Evolutionary conservation across 2,329 filamentous ascomycete genomes (phyloP), one percentile per base, ranked within the genome.

Genomic region (Colletotrichum spinosum): DNA sequence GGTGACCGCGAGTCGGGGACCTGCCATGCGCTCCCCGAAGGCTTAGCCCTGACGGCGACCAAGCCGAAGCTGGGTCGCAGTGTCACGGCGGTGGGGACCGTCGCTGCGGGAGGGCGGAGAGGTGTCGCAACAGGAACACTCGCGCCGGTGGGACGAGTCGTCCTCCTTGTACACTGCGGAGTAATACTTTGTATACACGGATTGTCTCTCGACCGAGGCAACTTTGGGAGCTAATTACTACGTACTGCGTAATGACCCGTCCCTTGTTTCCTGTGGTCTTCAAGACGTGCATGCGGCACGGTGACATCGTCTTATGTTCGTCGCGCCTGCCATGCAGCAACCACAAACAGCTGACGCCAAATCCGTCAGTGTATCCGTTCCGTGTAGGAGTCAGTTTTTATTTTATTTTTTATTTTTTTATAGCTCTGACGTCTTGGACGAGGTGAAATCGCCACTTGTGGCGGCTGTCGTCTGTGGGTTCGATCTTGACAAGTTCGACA

Each of bases 41-140:
- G 33, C 42, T 49, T 49, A 52, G 55, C 49, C 42, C 42, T 53
- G 55, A 46, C 38, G 33, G 45, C 45, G 50, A 51, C 52, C 48
- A 41, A 35, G 51, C 52, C 46, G 46, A 56, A 48, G 41, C 57
- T 41, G 51, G 39, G 58, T 65, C 46, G 48, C 51, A 35, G 51
- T 61, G 62, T 45, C 51, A 52, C 55, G 10, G 25, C 6, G 45
- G 57, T 65, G 62, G 62, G 37, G 57, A 55, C 39, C 3, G 11
- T 51, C 25, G 39, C 51, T 61, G 56, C 45, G 56, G 61, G 38
- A 55, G 45, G 57, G 57, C 51, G 62, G 62, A 38, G 62, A 65
- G 52, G n/a, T 17, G 55, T 58, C 42, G 46, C 46, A 58, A 58
- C 55, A 58, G 55, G 25, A 35, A n/a, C 55, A 35, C 45, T 61